Percentiles rank a stretch among this genome's conserved stretches.
Conservation (phyloP, 352 stramenopile species). For the Peronospora farinosa region DNA sequence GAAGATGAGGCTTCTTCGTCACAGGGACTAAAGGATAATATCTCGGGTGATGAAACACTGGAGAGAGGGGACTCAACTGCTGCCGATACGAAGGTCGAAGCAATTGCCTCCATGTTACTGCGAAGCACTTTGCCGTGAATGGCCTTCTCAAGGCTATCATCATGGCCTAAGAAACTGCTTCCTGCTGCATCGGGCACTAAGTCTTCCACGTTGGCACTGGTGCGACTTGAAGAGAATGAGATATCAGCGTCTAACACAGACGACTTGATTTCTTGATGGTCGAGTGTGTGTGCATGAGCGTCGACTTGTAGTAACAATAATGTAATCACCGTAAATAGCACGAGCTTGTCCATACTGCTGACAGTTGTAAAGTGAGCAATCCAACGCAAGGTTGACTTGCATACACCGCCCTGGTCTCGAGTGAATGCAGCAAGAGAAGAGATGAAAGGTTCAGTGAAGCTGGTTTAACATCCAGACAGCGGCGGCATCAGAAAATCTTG, state of each 20-base stretch:
- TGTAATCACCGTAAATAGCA: conserved; percentile 2
- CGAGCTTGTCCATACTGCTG: conserved; percentile 14
- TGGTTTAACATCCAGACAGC: conserved; percentile 9
- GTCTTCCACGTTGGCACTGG: conserved; percentile 5
- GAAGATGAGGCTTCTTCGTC: neutral
- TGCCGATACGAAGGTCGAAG: neutral
- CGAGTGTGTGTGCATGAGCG: conserved; percentile 2
- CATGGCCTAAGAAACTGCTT: conserved; percentile 6
- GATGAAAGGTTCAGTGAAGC: conserved; percentile 18
- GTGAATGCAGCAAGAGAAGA: neutral
- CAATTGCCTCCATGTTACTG: neutral
- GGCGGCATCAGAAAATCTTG: neutral
- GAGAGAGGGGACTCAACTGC: neutral
- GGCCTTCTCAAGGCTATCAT: neutral
- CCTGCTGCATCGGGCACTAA: neutral
- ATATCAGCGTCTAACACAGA: conserved; percentile 1
- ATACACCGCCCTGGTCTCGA: no score
- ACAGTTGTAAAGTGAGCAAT: conserved; percentile 17
- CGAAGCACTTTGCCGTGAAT: neutral
- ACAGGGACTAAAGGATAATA: neutral
- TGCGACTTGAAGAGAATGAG: neutral
- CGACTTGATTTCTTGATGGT: conserved; percentile 5
- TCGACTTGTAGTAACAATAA: conserved; percentile 9
- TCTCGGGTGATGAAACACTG: conserved; percentile 1
- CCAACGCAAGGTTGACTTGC: neutral